These are phyloP conservation scores for Physaria fendleri DNA, from an alignment of 345 rosid species.

Conservation along the genomic window DNA sequence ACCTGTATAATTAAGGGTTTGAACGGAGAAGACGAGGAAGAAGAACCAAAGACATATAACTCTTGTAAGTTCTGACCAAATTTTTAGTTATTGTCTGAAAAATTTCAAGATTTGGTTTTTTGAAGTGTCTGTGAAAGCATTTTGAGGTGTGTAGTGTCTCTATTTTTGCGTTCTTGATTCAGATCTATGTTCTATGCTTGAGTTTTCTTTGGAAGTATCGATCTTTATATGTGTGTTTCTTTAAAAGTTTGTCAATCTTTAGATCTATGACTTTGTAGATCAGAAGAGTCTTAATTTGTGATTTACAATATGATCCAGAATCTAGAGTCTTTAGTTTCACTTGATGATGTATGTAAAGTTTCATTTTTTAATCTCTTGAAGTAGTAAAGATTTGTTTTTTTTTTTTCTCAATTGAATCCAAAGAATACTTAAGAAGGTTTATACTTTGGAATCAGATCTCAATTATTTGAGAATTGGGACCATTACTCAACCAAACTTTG, in stretches of 20 bases:
- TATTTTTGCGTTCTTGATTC: not conserved
- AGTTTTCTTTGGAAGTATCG: not conserved
- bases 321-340: not conserved
- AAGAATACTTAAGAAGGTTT: not conserved
- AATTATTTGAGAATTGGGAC: slow-evolving; percentile 10
- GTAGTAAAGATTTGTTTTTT: slow-evolving; percentile 11
- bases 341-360: slow-evolving; percentile 5
- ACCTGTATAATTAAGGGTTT: not conserved
- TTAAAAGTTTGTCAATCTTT: not conserved
- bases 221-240: not conserved
- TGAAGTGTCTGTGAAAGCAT: not conserved
- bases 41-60: not conserved
- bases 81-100: not conserved
- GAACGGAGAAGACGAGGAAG: slow-evolving; percentile 22
- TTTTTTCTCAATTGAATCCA: slow-evolving; percentile 12
- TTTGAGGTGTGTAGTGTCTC: not conserved
- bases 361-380: not conserved
- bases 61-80: slow-evolving; percentile 8
- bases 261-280: slow-evolving; percentile 7
- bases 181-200: slow-evolving; percentile 7
- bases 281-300: not conserved
- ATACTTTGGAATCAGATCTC: slow-evolving; percentile 21
- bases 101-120: slow-evolving; percentile 4
- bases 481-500: slow-evolving; percentile 13
- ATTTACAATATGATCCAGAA: slow-evolving; percentile 8